Base-by-base conservation (phyloP, 768 basidiomycete species). In the Pholiota molesta region DNA sequence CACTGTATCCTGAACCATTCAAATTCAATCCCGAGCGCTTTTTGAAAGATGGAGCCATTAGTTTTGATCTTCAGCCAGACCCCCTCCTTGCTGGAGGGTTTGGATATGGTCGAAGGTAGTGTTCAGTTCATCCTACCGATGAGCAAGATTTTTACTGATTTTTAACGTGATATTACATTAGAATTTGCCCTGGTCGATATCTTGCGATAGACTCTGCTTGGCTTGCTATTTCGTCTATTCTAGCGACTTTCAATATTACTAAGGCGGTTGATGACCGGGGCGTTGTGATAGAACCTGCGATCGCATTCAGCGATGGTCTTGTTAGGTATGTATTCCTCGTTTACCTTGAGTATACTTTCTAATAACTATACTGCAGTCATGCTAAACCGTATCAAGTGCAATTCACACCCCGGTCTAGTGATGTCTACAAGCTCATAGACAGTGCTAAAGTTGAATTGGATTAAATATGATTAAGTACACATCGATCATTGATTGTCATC, bases 21-120 rank as follows among this genome's bases (percentile, higher is more conserved):
- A 65, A 66, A 7, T 87, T 87, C 73, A 76, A 79, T 26, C 87
- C 88, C 6, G 83, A 86, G 62, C 78, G 87, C 40, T 85, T 83
- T 73, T 67, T 89, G 49, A 72, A 55, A 8, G 33, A 66, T 35
- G 67, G 67, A 13, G 55, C 54, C 13, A 49, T 60, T 33, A 47
- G 52, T 45, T 51, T 59, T 44, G 26, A 53, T 33, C 40, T 66
- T 26, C 67, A 71, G 19, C 69, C 72, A 42, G 68, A 66, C 28
- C 69, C 69, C 37, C 58, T 62, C n/a, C 52, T 54, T 6, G 55
- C 57, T 37, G 70, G 70, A 29, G 70, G 67, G 14, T 78, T 76
- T 59, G 77, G 77, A 11, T 78, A 72, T 55, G 75, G 75, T 39
- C 67, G 77, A 61, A 66, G 77, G 76, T 69, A 64, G 5, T 26